Base-by-base conservation (phyloP, 176 grass and related monocot genomes). In the Hyparrhenia diplandra region DNA sequence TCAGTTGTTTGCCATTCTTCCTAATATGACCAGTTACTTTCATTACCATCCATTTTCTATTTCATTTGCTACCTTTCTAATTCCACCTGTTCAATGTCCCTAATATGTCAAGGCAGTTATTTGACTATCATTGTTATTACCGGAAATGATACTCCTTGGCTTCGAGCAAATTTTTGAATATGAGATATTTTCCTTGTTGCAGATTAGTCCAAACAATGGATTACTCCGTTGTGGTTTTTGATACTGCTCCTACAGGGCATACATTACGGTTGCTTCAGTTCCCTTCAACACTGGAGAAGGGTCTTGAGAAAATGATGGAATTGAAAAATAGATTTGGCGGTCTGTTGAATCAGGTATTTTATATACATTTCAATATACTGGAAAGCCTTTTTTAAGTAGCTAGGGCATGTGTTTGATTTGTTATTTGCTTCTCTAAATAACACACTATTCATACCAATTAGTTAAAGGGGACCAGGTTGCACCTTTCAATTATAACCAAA, bases 201-300 rank as follows among this genome's bases (percentile, higher is more conserved):
- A 96, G 97, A 90, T 90, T 99, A 89, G 97, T 99, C 70, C 97
- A 99, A 90, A 96, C 97, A 83, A 99, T 99, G 97, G 97, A 99
- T 93, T 99, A 99, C 77, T 99, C 97, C 14, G 97, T 99, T 70
- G 94, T 99, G 67, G 93, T 99, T 71, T 99, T 99, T 83, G 97
- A 99, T 84, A 99, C 97, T 79, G 97, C 97, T 83, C 97, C 97
- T 54, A 99, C 97, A 36, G 97, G 97, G 59, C 97, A 99, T 80
- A 99, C 97, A 40, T 89, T 99, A 85, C 76, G 97, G 42, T 79
- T 99, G 34, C 87, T 99, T 77, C 97, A 99, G 74, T 99, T 99
- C 42, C 97, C 97, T 37, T 90, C 97, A 80, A 99, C 97, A 69
- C 83, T 99, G 67, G 97, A 99, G 80, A 99, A 99, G 64, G 97